Evolutionary conservation across 139 green algal species (phyloP).

Genomic region (Coelastrella sp.): DNA sequence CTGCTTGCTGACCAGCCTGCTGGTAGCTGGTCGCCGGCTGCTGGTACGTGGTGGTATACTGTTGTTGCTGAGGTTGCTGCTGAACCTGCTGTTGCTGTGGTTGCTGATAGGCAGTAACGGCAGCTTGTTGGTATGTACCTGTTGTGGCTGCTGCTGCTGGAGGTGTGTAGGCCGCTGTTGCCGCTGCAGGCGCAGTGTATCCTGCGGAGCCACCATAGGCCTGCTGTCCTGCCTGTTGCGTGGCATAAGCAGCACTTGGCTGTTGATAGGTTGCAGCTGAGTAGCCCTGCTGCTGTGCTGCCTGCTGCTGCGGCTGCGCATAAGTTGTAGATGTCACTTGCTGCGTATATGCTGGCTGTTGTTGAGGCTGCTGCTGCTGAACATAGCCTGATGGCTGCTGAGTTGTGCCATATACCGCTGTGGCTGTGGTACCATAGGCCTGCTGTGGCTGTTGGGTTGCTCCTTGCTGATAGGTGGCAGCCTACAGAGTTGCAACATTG

Average conservation of each 20-base stretch:
- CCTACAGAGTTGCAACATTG: background rate
- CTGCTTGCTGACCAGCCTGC: background rate
- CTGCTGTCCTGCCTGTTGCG: constrained; percentile 32
- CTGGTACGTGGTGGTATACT: background rate
- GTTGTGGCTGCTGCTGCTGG: constrained; percentile 15
- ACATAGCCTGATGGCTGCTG: background rate
- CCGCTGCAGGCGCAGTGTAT: background rate
- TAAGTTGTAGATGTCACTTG: background rate
- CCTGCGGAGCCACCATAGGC: background rate
- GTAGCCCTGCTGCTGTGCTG: background rate
- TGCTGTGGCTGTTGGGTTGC: constrained; percentile 2
- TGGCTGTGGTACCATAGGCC: constrained; percentile 3
- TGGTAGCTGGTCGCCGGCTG: background rate
- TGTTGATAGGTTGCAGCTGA: background rate
- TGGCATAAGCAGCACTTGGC: background rate
- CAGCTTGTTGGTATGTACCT: background rate
- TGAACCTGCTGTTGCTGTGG: constrained; percentile 8
- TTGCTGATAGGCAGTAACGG: constrained; percentile 2
- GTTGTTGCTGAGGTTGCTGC: constrained; percentile 8
- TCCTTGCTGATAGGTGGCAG: background rate
- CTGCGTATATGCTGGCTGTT: background rate
- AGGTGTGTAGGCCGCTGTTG: background rate
- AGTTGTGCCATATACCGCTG: background rate
- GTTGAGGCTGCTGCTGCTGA: constrained; percentile 18
- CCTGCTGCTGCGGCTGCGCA: background rate